Evolutionary conservation across 2,329 filamentous ascomycete species (phyloP).

Genomic region (Fusarium odoratissimum): DNA sequence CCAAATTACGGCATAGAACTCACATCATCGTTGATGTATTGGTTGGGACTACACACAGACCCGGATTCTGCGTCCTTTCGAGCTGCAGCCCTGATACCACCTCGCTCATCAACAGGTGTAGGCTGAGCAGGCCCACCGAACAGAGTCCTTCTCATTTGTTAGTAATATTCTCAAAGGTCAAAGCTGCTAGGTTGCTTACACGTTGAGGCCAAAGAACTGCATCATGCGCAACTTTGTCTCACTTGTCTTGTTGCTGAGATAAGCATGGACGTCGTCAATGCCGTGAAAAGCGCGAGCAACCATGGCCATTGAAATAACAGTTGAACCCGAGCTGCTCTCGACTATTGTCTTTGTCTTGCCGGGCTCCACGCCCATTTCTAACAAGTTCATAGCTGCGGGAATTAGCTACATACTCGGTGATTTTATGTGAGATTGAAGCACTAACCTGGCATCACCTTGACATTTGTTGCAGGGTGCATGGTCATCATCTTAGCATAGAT

Average conservation of each 20-base stretch:
- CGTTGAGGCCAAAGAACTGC: constrained; percentile 50
- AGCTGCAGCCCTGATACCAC: constrained; percentile 48
- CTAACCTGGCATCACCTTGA: constrained; percentile 69
- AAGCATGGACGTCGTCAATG: constrained; percentile 56
- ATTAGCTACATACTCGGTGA: constrained; percentile 14
- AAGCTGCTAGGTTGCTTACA: constrained; percentile 39
- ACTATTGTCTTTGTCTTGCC: constrained; percentile 64
- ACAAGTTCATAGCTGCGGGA: constrained; percentile 56
- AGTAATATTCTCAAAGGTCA: neutral
- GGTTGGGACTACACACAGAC: constrained; percentile 48
- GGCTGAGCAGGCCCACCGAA: constrained; percentile 51
- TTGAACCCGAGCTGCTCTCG: constrained; percentile 71
- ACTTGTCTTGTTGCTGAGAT: constrained; percentile 61
- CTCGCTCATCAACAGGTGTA: constrained; percentile 48
- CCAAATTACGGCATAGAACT: neutral
- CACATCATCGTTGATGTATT: constrained; percentile 51
- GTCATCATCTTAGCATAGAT: constrained; percentile 75
- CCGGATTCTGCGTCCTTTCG: constrained; percentile 47
- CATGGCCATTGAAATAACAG: constrained; percentile 67
- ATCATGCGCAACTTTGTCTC: constrained; percentile 48
- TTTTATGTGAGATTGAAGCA: neutral
- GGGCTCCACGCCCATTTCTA: constrained; percentile 58
- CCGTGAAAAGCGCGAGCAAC: constrained; percentile 51
- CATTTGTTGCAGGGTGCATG: constrained; percentile 70
- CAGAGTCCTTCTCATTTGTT: constrained; percentile 40